Base-by-base conservation (phyloP, 75 land plant genomes). In the Selaginella tamariscina region DNA sequence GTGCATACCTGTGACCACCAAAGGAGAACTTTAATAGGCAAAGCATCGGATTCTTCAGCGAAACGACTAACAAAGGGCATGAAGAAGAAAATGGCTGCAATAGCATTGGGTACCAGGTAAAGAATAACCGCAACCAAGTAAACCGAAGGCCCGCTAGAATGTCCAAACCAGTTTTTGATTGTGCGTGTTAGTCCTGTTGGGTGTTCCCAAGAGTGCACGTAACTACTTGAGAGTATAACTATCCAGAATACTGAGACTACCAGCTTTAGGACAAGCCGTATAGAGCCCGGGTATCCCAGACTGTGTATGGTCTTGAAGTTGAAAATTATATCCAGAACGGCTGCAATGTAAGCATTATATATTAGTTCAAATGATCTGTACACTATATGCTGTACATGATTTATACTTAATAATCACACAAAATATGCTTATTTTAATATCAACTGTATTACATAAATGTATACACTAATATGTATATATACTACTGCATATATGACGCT, bases 1-100 rank as follows among this genome's bases (percentile, higher is more conserved):
- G 21, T 54, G 0, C 27, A 8, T 39, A 95, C 99, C 91, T 91
- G 99, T 55, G 97, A 87, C 99, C 99, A 95, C 97, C 99, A 95
- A 2, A 95, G 66, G n/a, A 95, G 85, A 65, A 88, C 67, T 56
- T 87, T 75, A 22, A 84, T 70, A n/a, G 85, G 78, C n/a, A 62
- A 75, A 87, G 91, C 87, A 32, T 95, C 84, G 54, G 97, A 95
- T 69, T 73, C 90, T 70, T 95, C 99, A 33, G 90, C 85, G 87
- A 86, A 85, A 49, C 89, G 74, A 29, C 93, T 74, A 27, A 91
- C 60, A 85, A 86, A 84, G 30, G 99, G 99, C 59, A 95, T 88
- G 29, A 91, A 44, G 63, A 95, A 95, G 32, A 87, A 68, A 2
- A 56, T 56, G 31, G 77, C 83, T 56, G 85, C 85, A 32, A 90